Percentiles rank a stretch among this genome's conserved stretches.
Conservation (phyloP, 1,284 basidiomycete species). For the Hypsizygus ulmarius region DNA sequence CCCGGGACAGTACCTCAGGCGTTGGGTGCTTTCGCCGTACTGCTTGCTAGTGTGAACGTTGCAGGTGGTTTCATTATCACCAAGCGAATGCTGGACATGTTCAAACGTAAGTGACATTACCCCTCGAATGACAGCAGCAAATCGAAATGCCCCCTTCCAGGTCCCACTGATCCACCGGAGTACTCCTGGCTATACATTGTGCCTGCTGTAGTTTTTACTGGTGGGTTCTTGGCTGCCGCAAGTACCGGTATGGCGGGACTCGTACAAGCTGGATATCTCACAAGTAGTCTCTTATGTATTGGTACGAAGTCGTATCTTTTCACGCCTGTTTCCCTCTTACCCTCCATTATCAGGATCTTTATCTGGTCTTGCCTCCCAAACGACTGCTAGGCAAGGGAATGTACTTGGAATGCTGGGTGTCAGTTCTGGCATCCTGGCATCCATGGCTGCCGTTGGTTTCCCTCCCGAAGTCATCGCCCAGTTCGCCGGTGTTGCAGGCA, state of each 20-base stretch:
- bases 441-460: slow-evolving; percentile 79
- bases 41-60: slow-evolving; percentile 82
- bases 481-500: slow-evolving; percentile 70
- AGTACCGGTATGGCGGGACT: slow-evolving; percentile 82
- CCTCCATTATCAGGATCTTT: slow-evolving; percentile 52
- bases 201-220: slow-evolving; percentile 76
- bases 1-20: slow-evolving; percentile 77
- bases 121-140: background rate
- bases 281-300: slow-evolving; percentile 80
- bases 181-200: slow-evolving; percentile 79
- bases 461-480: slow-evolving; percentile 70
- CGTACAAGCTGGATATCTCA: slow-evolving; percentile 80
- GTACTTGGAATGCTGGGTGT: slow-evolving; percentile 83
- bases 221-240: slow-evolving; percentile 76
- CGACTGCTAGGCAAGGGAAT: slow-evolving; percentile 80
- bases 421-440: slow-evolving; percentile 73
- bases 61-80: slow-evolving; percentile 82
- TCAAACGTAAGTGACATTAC: slow-evolving; percentile 58
- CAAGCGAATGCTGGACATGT: slow-evolving; percentile 88
- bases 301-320: slow-evolving; percentile 44
- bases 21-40: slow-evolving; percentile 75
- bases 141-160: slow-evolving; percentile 31
- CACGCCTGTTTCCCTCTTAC: background rate
- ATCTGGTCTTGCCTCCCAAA: slow-evolving; percentile 71
- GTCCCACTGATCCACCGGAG: slow-evolving; percentile 80